A percentile compares a stretch with the other conserved stretches of the same genome.
Conservation (phyloP, 306 rosid species). For the Quillaja saponaria region DNA sequence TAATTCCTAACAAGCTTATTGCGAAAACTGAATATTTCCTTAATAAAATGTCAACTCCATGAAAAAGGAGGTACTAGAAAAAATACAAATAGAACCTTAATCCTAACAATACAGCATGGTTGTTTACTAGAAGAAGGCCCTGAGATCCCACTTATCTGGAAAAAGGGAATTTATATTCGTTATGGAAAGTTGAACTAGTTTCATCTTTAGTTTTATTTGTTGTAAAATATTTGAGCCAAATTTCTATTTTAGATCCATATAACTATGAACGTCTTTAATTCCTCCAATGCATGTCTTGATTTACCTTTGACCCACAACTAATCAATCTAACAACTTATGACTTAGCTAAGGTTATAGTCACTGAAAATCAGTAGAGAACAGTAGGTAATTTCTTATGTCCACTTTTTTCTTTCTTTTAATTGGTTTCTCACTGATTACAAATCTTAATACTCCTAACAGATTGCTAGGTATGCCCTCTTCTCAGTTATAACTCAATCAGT, state of each 20-base stretch:
- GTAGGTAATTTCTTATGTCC: too few species aligned
- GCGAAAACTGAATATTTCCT: too few species aligned
- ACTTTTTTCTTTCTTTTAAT: too few species aligned
- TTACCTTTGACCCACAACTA: not conserved
- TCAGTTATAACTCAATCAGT: too few species aligned
- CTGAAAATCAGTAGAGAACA: too few species aligned
- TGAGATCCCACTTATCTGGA: not conserved
- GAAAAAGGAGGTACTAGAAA: slow-evolving; percentile 11
- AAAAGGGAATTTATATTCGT: slow-evolving; percentile 10
- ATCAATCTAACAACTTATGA: too few species aligned
- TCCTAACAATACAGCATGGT: not conserved
- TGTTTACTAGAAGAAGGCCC: slow-evolving; percentile 4
- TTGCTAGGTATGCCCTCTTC: too few species aligned
- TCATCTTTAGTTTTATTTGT: not conserved
- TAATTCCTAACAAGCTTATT: too few species aligned
- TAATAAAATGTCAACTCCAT: not conserved
- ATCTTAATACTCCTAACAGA: too few species aligned
- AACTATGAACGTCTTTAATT: slow-evolving; percentile 8
- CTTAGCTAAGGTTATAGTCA: too few species aligned
- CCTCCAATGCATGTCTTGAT: slow-evolving; percentile 4
- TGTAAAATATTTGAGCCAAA: slow-evolving; percentile 7
- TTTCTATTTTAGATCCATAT: slow-evolving; percentile 6
- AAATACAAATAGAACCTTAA: slow-evolving; percentile 9
- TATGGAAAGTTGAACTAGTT: slow-evolving; percentile 16
- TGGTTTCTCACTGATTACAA: too few species aligned